A percentile compares a stretch with the other conserved stretches of the same genome.
These are phyloP conservation scores for Penicillium occitanis DNA, from an alignment of 2,329 filamentous ascomycete genomes.

Conservation along the genomic window DNA sequence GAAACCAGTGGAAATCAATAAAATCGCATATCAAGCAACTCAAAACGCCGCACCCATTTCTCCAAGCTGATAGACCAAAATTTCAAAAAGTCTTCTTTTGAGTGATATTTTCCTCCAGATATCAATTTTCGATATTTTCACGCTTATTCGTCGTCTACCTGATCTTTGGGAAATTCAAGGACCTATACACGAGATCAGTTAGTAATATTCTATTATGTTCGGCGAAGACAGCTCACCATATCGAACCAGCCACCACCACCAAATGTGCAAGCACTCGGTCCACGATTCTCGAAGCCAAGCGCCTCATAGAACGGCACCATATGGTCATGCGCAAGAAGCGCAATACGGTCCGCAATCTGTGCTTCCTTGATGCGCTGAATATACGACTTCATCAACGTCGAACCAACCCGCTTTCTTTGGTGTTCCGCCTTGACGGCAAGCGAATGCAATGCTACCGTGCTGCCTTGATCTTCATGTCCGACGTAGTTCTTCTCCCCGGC, in stretches of 20 bases:
- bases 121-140: not conserved
- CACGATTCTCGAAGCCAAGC: conserved; percentile 69
- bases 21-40: not conserved
- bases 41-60: not conserved
- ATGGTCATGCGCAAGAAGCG: conserved; percentile 73
- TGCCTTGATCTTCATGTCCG: conserved; percentile 71
- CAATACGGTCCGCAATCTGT: conserved; percentile 68
- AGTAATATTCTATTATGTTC: too few relatives aligned
- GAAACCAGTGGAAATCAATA: not conserved
- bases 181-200: conserved; percentile 25
- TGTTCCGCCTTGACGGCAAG: conserved; percentile 75
- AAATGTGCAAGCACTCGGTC: conserved; percentile 68
- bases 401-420: conserved; percentile 71
- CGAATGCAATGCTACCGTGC: conserved; percentile 78
- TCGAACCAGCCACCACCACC: conserved; percentile 80
- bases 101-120: not conserved
- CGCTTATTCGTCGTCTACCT: conserved; percentile 15
- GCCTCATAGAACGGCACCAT: conserved; percentile 72
- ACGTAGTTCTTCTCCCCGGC: conserved; percentile 46
- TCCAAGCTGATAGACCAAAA: not conserved
- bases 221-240: conserved; percentile 57
- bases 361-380: conserved; percentile 72
- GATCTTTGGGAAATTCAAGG: conserved; percentile 31
- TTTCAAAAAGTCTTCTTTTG: not conserved
- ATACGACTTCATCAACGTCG: conserved; percentile 71